These are phyloP conservation scores for Kodamaea derodonti DNA, from an alignment of 1,139 yeast species.

Conservation along the genomic window DNA sequence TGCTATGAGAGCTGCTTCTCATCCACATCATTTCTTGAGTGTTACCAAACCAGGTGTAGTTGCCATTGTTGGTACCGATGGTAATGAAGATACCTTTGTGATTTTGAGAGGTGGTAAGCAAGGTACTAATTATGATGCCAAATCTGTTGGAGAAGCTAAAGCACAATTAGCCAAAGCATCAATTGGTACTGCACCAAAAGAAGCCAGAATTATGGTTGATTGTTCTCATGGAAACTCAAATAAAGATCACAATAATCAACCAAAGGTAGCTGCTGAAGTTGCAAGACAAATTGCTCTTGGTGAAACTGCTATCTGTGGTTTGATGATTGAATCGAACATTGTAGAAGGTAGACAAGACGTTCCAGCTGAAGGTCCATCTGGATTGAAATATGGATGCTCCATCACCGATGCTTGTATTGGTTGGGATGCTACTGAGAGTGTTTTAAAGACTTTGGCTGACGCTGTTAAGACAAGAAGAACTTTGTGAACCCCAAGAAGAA, in stretches of 20 bases:
- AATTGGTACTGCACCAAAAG: slow-evolving; percentile 24
- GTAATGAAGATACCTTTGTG: slow-evolving; percentile 86
- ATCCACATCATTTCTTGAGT: slow-evolving; percentile 89
- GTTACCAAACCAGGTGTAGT: slow-evolving; percentile 91
- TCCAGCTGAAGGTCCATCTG: slow-evolving; percentile 72
- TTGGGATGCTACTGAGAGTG: slow-evolving; percentile 78
- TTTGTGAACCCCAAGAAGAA: too few species aligned
- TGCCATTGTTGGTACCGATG: slow-evolving; percentile 93
- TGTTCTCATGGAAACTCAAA: slow-evolving; percentile 96
- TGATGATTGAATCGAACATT: slow-evolving; percentile 93
- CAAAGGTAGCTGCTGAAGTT: slow-evolving; percentile 77
- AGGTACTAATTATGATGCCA: slow-evolving; percentile 85
- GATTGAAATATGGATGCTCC: slow-evolving; percentile 83
- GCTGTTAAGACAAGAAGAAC: slow-evolving; percentile 78
- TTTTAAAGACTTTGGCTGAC: slow-evolving; percentile 65
- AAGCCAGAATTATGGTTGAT: slow-evolving; percentile 88
- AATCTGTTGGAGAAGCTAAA: slow-evolving; percentile 65
- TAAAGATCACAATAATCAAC: slow-evolving; percentile 90
- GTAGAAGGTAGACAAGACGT: slow-evolving; percentile 92
- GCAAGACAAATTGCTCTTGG: slow-evolving; percentile 81
- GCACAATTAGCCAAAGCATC: slow-evolving; percentile 52
- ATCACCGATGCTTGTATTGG: slow-evolving; percentile 96
- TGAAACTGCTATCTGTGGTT: slow-evolving; percentile 75
- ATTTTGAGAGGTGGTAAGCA: slow-evolving; percentile 93
- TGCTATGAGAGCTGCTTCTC: slow-evolving; percentile 88